Base-by-base conservation (phyloP, 441 rosid species). In the Populus hybrid region DNA sequence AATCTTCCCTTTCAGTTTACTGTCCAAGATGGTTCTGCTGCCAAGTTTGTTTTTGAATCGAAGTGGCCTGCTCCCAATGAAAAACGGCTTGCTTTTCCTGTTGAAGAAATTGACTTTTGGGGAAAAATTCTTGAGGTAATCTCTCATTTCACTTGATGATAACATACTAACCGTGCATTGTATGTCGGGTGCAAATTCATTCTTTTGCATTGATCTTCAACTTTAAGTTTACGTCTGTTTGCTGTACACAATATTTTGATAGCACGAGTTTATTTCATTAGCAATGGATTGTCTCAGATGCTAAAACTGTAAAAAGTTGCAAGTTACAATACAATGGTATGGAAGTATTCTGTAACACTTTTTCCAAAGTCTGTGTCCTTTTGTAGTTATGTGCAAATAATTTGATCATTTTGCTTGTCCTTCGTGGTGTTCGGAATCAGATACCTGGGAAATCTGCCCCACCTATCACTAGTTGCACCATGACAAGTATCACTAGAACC, bases 91-190 rank as follows among this genome's bases (percentile, higher is more conserved):
- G 80, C 89, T 70, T 90, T 92, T 82, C 88, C 97, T 68, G 24
- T 59, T 32, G 95, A 88, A 87, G 97, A 92, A 82, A 79, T 89
- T 74, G 83, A 85, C 65, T 90, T 90, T 74, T 95, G 99, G 99
- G 94, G 80, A 78, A 89, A 85, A 80, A 79, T 95, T 83, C 95
- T 94, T 8, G 98, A 92, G 98, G 98, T 92, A 86, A 84, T 81
- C 42, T 70, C 46, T 61, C 6, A 34, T 57, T 72, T 40, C 40
- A 6, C 69, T 23, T 65, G n/a, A 8, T 67, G n/a, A 23, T 38
- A 26, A 23, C 21, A 8, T 71, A 70, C 59, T 30, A 67, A 34
- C 68, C 50, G 2, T 46, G 30, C 30, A 11, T 21, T 6, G 26
- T 38, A 68, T 26, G 66, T 73, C 26, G 4, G 8, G 64, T 57